phyloP scores from a whole-genome alignment of 2,329 filamentous ascomycete genomes.

The Colletotrichum sp. region DNA sequence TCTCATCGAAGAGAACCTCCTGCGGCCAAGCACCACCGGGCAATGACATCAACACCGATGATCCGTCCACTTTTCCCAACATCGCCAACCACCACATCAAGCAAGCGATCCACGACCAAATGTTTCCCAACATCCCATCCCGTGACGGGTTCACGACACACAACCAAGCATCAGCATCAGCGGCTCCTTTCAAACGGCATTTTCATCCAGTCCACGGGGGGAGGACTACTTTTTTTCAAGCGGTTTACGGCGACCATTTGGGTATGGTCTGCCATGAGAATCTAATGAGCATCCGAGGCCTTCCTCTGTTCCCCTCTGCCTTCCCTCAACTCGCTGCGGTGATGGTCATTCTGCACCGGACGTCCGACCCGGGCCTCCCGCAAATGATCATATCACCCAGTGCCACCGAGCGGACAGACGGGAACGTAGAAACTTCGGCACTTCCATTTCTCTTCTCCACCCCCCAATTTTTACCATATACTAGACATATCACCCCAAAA shows the following conservation, averaged over 20 bases:
- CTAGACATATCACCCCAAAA: background rate
- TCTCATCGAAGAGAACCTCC: background rate
- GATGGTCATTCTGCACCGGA: background rate
- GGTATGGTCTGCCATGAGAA: background rate
- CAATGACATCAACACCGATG: background rate
- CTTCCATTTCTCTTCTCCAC: background rate
- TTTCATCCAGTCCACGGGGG: background rate
- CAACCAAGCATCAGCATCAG: background rate
- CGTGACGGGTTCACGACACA: conserved; percentile 10
- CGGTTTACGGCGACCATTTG: background rate
- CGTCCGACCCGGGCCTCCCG: background rate
- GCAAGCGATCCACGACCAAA: background rate
- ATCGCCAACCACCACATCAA: background rate
- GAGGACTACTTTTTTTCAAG: background rate
- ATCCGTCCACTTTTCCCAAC: background rate
- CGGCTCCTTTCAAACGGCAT: background rate
- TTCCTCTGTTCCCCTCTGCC: too few species aligned
- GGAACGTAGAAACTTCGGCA: background rate
- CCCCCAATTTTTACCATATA: conserved; percentile 3
- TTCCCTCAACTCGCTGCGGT: too few species aligned
- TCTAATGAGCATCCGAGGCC: background rate
- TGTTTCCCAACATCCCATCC: background rate
- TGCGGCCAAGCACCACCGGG: background rate
- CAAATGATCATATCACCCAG: background rate
- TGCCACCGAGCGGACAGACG: background rate